Base-by-base conservation (phyloP, 2,329 filamentous ascomycete genomes). In the Salinomyces thailandicus region DNA sequence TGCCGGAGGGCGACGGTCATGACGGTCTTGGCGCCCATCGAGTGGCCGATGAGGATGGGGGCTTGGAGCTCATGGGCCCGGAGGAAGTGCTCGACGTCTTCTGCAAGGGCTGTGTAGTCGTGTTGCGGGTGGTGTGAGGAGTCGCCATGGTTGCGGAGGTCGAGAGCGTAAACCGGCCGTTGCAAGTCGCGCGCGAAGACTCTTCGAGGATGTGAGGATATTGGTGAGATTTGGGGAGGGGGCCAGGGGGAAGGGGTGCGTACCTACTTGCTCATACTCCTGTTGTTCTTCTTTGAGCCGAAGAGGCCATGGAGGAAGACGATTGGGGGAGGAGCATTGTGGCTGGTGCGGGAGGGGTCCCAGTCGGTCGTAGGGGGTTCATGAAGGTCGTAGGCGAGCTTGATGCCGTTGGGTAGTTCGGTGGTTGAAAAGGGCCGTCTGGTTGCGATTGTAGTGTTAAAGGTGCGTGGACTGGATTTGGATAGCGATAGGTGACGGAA, bases 231-330 rank as follows among this genome's bases (percentile, higher is more conserved):
- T 26, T 26, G 32, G 5, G 13, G 44, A 6, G 17, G 26, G 22
- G 26, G n/a, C 9, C 4, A 19, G 18, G 6, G 12, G 12, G 33
- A 11, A 16, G 18, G 29, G 32, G 30, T 33, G 64, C 81, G 59
- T 68, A 94, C 89, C n/a, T n/a, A n/a, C n/a, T 86, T 93, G 80
- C 86, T 93, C 45, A 96, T 91, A 53, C 74, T 84, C 59, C 87
- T 72, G 58, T 95, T 94, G 59, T 96, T 96, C 66, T 85, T 86
- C 66, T 93, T 94, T 24, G 85, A 94, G 14, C 89, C 89, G 54
- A 96, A 95, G 8, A 96, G 69, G 1, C 91, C 89, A 58, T 96
- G 89, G 54, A 96, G 75, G 48, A 96, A 82, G 43, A 96, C 63
- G 45, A 96, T 85, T 2, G 87, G 83, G 35, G 67, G 64, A 34